Base-by-base conservation (phyloP, 345 rosid genomes). In the Gossypium rotundifolium region DNA sequence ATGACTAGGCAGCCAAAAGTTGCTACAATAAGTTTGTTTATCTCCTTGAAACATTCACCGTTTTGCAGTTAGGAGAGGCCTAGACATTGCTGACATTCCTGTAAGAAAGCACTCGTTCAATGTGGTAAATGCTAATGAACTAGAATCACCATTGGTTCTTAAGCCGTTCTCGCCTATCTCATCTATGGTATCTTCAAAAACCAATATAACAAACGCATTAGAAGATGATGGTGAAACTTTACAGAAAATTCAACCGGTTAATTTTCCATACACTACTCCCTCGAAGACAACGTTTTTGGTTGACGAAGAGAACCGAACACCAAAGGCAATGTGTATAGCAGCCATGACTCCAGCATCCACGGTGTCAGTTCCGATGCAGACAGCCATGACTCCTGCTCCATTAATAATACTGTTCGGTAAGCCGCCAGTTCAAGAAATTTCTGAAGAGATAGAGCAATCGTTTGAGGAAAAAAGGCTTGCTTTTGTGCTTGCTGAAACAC, bases 391-490 rank as follows among this genome's bases (percentile, higher is more conserved):
- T 25, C 95, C 99, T 16, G 85, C 85, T 22, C 86, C 11, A 4
- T 73, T 75, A 25, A 77, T 76, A 14, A 62, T 82, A 17, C 78
- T 85, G 38, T 77, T 72, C 51, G 65, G 61, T 61, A 72, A 81
- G 61, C 67, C 81, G 61, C 67, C 81, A 52, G 82, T 73, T 62
- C 81, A 84, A 57, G 89, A 80, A 38, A 64, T 67, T 9, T 74
- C 70, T 2, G 87, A 80, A 79, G 94, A 85, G 57, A 81, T 85
- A 12, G 99, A 93, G 62, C 91, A 90, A 69, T 93, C 99, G 2
- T 93, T 93, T 12, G 97, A 95, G 83, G 99, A 95, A 84, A 83
- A 84, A 82, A 86, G 98, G 82, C 90, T 92, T 20, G 98, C 96
- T 40, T 59, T 23, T 6, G 64, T 25, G 64, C 16, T 59, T 25